Conservation (phyloP, 2,329 filamentous ascomycete genomes). For the Pseudocercospora eumusae region DNA sequence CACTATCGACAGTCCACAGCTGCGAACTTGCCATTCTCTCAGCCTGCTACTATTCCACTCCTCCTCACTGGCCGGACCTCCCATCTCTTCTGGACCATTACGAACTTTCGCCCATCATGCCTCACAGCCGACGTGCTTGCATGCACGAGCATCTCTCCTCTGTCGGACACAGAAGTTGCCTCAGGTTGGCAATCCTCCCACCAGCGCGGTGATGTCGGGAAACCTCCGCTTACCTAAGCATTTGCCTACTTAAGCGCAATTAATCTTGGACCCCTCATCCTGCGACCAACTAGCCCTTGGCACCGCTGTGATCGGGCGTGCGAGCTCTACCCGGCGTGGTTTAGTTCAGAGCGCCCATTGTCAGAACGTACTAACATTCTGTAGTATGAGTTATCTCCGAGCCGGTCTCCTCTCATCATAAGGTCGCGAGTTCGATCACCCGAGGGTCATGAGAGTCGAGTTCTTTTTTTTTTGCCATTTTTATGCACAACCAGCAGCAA, state of each 20-base stretch:
- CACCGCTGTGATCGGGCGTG: not conserved
- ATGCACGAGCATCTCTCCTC: not conserved
- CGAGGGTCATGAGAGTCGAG: not conserved
- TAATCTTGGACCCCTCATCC: not conserved
- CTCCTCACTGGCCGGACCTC: not conserved
- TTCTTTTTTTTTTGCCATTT: conserved; percentile 4
- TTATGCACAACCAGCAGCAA: not conserved
- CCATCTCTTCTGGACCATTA: not conserved
- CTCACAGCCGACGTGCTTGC: not conserved
- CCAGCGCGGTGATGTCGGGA: not conserved
- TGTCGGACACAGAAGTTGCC: not conserved
- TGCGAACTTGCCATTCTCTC: not conserved
- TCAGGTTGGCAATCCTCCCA: not conserved
- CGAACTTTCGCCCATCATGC: not conserved
- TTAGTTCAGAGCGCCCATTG: not conserved
- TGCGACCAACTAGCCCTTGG: not conserved
- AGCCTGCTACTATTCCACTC: not conserved
- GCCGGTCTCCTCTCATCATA: not conserved
- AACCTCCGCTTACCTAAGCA: not conserved
- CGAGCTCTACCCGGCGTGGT: not conserved
- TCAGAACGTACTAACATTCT: not conserved
- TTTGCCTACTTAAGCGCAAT: not conserved
- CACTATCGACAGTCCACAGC: not conserved
- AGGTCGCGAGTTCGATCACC: not conserved
- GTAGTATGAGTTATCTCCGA: not conserved